A percentile compares a stretch with the other conserved stretches of the same genome.
Conservation (phyloP, 495 filamentous ascomycete genomes). For the Aspergillus indologenus region DNA sequence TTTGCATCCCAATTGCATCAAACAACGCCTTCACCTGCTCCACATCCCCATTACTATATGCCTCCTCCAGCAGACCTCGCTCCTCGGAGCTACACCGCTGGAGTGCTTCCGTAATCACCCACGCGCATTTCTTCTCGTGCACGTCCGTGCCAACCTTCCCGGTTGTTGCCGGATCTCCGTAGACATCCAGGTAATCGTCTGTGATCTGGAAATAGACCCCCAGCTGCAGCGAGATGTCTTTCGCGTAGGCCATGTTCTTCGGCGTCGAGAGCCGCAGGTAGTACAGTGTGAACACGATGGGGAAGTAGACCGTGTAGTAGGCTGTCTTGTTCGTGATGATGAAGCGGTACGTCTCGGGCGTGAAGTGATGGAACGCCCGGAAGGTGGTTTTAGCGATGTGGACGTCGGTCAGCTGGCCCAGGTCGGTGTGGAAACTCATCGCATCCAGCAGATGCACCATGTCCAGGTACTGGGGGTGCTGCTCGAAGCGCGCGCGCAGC, state of each 20-base stretch:
- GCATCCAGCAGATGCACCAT: constrained; percentile 85
- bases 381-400: constrained; percentile 75
- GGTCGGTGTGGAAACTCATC: constrained; percentile 74
- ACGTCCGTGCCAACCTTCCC: constrained; percentile 95
- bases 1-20: neutral
- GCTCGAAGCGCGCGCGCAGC: constrained; percentile 75
- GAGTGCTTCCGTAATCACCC: constrained; percentile 83
- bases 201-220: constrained; percentile 92
- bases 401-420: constrained; percentile 81
- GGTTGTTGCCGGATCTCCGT: constrained; percentile 79
- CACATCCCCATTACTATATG: constrained; percentile 46
- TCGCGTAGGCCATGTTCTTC: constrained; percentile 68
- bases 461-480: constrained; percentile 70
- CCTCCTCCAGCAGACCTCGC: constrained; percentile 62
- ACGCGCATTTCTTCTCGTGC: constrained; percentile 90
- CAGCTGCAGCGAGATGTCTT: constrained; percentile 79
- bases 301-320: constrained; percentile 92
- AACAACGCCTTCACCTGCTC: neutral
- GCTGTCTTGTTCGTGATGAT: constrained; percentile 93
- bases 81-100: constrained; percentile 64
- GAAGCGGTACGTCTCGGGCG: constrained; percentile 76
- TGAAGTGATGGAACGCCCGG: constrained; percentile 72
- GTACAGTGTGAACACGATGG: constrained; percentile 76
- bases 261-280: constrained; percentile 68
- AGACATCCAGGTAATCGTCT: constrained; percentile 92